Evolutionary conservation across 805 yeast species (phyloP), one percentile per base, ranked within the genome.

Genomic region (Yarrowia divulgata): DNA sequence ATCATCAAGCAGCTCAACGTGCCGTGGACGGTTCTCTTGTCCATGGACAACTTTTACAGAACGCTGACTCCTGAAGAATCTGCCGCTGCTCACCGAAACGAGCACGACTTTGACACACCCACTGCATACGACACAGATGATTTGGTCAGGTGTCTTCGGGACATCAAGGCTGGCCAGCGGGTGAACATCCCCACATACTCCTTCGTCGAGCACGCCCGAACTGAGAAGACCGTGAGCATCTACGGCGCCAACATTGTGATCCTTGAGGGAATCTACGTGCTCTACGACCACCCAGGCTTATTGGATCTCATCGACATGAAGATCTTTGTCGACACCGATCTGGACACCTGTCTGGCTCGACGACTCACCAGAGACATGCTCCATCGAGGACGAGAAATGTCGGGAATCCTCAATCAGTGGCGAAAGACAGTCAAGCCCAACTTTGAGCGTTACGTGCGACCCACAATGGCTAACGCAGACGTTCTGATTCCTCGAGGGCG

Each of bases 201-300:
- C 70, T 89, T 91, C 80, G 78, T 81, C 71, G 75, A 82, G 55
- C 96, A 90, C 76, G 74, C 75, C 73, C 85, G 87, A 9, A 87
- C 94, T 0, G 85, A 83, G 49, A 87, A 89, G 75, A 82, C 83
- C n/a, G 81, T 88, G 62, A 88, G 93, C 3, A 87, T 95, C 19
- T 93, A 93, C 75, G 98, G 98, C 1, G 97, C 98, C 16, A 93
- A 93, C 76, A 97, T 95, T 23, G 90, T 95, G 67, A 89, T 95
- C 7, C 81, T 95, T 46, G 99, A 95, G 78, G 99, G 99, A 1
- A 87, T 95, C 3, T 91, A 90, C 76, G 92, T 97, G 0, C 78
- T 95, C 54, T 87, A 88, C 71, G 92, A 90, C 76, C 45, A 48
- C 12, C 82, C 83, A 58, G 83, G 93, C 50, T 78, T 95, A 18